Evolutionary conservation across 2,329 filamentous ascomycete genomes (phyloP), one percentile per base, ranked within the genome.

Genomic region (Penicillium aurantiogriseum): DNA sequence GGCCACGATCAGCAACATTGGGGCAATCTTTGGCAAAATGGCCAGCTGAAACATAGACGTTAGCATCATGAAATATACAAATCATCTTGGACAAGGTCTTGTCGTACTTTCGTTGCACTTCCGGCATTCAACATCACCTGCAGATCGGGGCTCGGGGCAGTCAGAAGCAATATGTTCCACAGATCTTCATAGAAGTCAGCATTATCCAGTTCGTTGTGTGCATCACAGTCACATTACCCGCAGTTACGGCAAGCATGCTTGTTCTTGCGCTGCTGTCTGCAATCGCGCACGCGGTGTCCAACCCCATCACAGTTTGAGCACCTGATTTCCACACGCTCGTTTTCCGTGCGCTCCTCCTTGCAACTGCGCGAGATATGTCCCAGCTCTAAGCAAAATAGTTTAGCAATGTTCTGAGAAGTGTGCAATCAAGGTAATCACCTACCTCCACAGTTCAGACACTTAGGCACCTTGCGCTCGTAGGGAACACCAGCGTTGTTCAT

Each of bases 221-320:
- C 35, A 17, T n/a, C 23, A 8, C 11, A 31, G 8, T 29, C 13
- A 48, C 73, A 52, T 69, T 69, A 79, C 69, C 81, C 78, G 73
- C 82, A 84, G 58, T 85, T 82, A 64, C 80, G 82, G 69, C 82
- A 85, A 29, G 74, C 71, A 51, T 68, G 72, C 50, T 67, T 70
- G 58, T 75, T 71, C 44, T 63, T 65, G 47, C 77, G 78, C 21
- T 66, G 50, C 54, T 76, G 66, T 9, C 67, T 63, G 63, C 79
- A 82, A 58, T 81, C 79, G 51, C 80, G 80, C 63, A 75, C 76
- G 60, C 79, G 77, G 63, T 83, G 80, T 19, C 80, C 80, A 17
- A 69, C 50, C 25, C 74, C 72, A 21, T 67, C 71, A 63, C 81
- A 85, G 60, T 82, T 81, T 54, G 75, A 72, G 66, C 82, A 85